A percentile compares a stretch with the other conserved stretches of the same genome.
Conservation (phyloP, 2,329 filamentous ascomycete genomes). For the Penicillium sp. region DNA sequence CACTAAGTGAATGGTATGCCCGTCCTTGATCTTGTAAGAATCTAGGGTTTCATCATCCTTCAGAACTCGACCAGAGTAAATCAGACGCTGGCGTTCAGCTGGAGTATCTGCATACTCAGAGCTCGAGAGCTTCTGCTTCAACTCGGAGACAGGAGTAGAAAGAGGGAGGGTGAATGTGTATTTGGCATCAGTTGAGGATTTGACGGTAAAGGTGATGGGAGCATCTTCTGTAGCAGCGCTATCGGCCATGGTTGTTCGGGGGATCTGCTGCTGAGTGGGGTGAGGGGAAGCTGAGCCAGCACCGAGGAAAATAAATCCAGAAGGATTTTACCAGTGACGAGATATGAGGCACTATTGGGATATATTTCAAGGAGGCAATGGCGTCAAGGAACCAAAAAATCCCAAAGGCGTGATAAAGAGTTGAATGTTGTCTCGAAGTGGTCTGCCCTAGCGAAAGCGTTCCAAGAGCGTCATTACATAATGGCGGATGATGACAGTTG, state of each 20-base stretch:
- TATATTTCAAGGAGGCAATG: not conserved
- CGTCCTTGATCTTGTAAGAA: slow-evolving; percentile 91
- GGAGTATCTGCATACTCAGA: slow-evolving; percentile 84
- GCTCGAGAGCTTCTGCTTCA: slow-evolving; percentile 84
- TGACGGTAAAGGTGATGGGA: slow-evolving; percentile 93
- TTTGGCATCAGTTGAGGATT: slow-evolving; percentile 88
- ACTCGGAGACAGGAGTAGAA: slow-evolving; percentile 74
- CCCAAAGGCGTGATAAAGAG: not conserved
- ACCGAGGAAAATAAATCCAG: not conserved
- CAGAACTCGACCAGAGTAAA: slow-evolving; percentile 95
- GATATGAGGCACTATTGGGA: not conserved
- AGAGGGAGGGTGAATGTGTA: slow-evolving; percentile 79
- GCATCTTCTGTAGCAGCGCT: slow-evolving; percentile 58
- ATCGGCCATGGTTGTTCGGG: slow-evolving; percentile 38
- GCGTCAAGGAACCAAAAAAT: not conserved
- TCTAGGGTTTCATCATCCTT: slow-evolving; percentile 88
- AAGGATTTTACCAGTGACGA: not conserved
- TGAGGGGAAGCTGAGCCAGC: slow-evolving; percentile 6
- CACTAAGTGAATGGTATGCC: slow-evolving; percentile 94
- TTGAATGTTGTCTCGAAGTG: not conserved
- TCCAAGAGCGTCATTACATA: slow-evolving; percentile 11
- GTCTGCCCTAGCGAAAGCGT: not conserved
- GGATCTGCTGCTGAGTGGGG: slow-evolving; percentile 10
- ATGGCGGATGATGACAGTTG: slow-evolving; percentile 13
- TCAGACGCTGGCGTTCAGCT: slow-evolving; percentile 84